These are phyloP conservation scores for Plasmodium cynomolgi DNA, from an alignment of 169 alveolate species.

Conservation along the genomic window DNA sequence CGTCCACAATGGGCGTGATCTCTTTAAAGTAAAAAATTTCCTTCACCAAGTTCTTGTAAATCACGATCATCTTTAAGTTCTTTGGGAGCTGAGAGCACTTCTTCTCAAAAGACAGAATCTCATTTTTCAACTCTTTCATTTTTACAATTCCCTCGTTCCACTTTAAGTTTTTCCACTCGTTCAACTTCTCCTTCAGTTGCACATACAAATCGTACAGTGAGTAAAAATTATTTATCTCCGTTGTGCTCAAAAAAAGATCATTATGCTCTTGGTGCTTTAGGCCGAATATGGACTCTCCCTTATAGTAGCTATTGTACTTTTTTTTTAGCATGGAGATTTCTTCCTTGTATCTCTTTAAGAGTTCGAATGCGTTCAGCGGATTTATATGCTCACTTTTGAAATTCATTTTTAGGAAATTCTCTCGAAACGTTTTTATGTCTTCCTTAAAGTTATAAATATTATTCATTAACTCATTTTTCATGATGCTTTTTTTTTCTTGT, in stretches of 20 bases:
- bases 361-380: slow-evolving; percentile 77
- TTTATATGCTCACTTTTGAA: slow-evolving; percentile 35
- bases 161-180: slow-evolving; percentile 93
- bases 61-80: slow-evolving; percentile 76
- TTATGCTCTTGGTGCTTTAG: slow-evolving; percentile 94
- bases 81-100: slow-evolving; percentile 71
- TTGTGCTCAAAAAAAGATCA: slow-evolving; percentile 94
- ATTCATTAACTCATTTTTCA: slow-evolving; percentile 59
- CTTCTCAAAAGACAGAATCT: slow-evolving; percentile 92
- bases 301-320: slow-evolving; percentile 91
- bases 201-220: slow-evolving; percentile 93
- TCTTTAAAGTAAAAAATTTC: slow-evolving; percentile 74
- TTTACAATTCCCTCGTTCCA: slow-evolving; percentile 94
- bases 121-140: slow-evolving; percentile 93
- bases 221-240: slow-evolving; percentile 92
- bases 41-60: slow-evolving; percentile 63
- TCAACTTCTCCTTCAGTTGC: slow-evolving; percentile 71
- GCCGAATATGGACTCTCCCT: slow-evolving; percentile 95
- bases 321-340: slow-evolving; percentile 82
- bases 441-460: slow-evolving; percentile 39
- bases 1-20: slow-evolving; percentile 92
- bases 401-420: slow-evolving; percentile 71
- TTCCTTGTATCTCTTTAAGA: slow-evolving; percentile 77
- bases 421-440: slow-evolving; percentile 34
- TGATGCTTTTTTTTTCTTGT: slow-evolving; percentile 44